These are phyloP conservation scores for Xylariaceae sp. DNA, from an alignment of 2,329 filamentous ascomycete genomes.

Conservation along the genomic window DNA sequence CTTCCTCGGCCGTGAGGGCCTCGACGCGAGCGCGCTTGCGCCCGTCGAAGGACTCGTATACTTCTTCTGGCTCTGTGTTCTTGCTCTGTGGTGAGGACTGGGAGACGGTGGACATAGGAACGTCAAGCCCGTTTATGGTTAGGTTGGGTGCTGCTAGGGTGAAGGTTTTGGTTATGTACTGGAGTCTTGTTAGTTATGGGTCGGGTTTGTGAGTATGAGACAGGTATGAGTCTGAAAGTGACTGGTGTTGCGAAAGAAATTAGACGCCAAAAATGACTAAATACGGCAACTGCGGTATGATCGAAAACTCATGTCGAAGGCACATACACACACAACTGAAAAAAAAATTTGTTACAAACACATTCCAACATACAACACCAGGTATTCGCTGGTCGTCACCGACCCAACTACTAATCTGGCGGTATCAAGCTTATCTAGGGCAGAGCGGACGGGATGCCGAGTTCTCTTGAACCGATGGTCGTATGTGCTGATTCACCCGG, in stretches of 20 bases:
- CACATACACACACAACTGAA: not conserved
- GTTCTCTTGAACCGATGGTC: slow-evolving; percentile 32
- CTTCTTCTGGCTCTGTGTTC: slow-evolving; percentile 34
- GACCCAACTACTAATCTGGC: slow-evolving; percentile 33
- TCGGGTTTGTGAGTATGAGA: not conserved
- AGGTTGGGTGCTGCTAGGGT: slow-evolving; percentile 57
- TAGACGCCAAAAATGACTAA: not conserved
- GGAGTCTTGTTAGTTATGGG: not conserved
- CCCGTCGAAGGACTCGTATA: slow-evolving; percentile 60
- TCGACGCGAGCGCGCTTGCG: slow-evolving; percentile 59
- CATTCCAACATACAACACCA: slow-evolving; percentile 34
- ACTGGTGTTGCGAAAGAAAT: not conserved
- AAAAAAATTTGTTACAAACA: slow-evolving; percentile 10
- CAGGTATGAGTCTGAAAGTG: no score
- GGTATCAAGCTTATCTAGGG: slow-evolving; percentile 33
- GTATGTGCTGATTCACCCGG: slow-evolving; percentile 19
- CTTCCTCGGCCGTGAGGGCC: slow-evolving; percentile 59
- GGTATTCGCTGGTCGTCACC: slow-evolving; percentile 35
- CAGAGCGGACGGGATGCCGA: slow-evolving; percentile 34
- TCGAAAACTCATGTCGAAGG: not conserved
- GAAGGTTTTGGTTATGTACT: slow-evolving; percentile 64
- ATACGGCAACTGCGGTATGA: not conserved
- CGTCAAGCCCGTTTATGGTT: slow-evolving; percentile 59
- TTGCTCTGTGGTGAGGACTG: slow-evolving; percentile 7
- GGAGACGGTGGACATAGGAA: slow-evolving; percentile 39